Evolutionary conservation across 1,284 basidiomycete species (phyloP).

Genomic region (Moniliophthora roreri): DNA sequence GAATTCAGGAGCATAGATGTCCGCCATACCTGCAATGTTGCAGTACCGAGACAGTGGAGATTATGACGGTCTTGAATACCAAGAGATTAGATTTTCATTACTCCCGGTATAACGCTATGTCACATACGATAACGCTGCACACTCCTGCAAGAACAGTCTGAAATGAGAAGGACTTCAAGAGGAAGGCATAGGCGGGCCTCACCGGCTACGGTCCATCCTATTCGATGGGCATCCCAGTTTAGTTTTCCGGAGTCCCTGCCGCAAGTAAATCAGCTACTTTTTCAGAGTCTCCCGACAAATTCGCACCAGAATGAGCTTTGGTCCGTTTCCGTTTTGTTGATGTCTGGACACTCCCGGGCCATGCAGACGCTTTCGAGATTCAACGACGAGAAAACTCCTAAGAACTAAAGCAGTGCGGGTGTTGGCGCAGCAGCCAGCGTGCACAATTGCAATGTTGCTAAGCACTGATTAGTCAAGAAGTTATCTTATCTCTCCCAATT

Average conservation of each 20-base stretch:
- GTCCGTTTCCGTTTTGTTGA: neutral
- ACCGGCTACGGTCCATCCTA: slow-evolving; percentile 6
- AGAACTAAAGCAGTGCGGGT: no score
- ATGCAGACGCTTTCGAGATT: no score
- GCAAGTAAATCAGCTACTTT: neutral
- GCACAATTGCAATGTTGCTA: no score
- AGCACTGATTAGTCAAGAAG: no score
- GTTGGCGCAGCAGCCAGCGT: no score
- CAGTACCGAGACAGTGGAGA: slow-evolving; percentile 54
- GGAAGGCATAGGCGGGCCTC: neutral
- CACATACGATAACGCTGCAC: slow-evolving; percentile 59
- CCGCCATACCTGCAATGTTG: slow-evolving; percentile 59
- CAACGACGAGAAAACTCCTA: no score
- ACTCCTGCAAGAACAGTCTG: slow-evolving; percentile 30
- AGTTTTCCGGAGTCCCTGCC: neutral
- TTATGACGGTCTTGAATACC: slow-evolving; percentile 52
- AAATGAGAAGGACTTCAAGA: neutral
- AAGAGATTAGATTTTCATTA: neutral
- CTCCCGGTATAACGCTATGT: neutral
- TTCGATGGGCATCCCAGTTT: neutral
- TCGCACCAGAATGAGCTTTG: neutral
- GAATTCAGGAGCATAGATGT: neutral
- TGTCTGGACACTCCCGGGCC: no score
- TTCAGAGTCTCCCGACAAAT: no score
- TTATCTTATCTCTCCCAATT: no score